A percentile compares a stretch with the other conserved stretches of the same genome.
These are phyloP conservation scores for Chlorociboria aeruginascens DNA, from an alignment of 495 filamentous ascomycete genomes.

Conservation along the genomic window DNA sequence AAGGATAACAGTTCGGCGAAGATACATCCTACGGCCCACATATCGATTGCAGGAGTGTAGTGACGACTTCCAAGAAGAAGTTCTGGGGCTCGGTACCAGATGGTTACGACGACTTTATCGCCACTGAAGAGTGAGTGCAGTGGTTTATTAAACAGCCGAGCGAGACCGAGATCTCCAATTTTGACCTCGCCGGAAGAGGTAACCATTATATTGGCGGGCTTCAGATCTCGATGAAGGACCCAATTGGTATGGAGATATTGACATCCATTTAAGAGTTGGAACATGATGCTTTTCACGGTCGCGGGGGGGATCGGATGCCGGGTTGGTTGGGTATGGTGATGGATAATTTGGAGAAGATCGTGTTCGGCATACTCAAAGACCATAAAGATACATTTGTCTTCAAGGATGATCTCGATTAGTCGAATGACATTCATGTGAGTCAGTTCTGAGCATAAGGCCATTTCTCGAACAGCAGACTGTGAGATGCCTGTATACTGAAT, in stretches of 20 bases:
- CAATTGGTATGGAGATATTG: slow-evolving; percentile 94
- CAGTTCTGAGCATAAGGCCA: slow-evolving; percentile 95
- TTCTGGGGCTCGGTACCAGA: slow-evolving; percentile 97
- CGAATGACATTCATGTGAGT: slow-evolving; percentile 83
- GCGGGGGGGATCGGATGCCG: slow-evolving; percentile 76
- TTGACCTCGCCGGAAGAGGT: slow-evolving; percentile 81
- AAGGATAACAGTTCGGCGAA: slow-evolving; percentile 89
- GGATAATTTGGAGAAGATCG: slow-evolving; percentile 94
- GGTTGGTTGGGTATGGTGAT: slow-evolving; percentile 85
- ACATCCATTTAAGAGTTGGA: slow-evolving; percentile 86
- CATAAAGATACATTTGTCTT: slow-evolving; percentile 99
- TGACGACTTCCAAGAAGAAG: slow-evolving; percentile 81
- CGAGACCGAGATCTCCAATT: slow-evolving; percentile 87
- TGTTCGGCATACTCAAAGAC: slow-evolving; percentile 98
- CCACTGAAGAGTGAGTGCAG: slow-evolving; percentile 82
- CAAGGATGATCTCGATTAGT: slow-evolving; percentile 89
- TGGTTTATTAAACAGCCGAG: slow-evolving; percentile 87
- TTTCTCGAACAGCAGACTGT: slow-evolving; percentile 92
- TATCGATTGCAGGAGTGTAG: slow-evolving; percentile 91
- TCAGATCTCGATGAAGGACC: slow-evolving; percentile 94
- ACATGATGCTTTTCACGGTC: slow-evolving; percentile 85
- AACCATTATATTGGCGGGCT: slow-evolving; percentile 98
- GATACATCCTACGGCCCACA: slow-evolving; percentile 97
- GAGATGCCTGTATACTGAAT: slow-evolving; percentile 95
- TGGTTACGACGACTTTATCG: slow-evolving; percentile 98